phyloP scores from a whole-genome alignment of 2,329 filamentous ascomycete genomes.

The Trichoderma endophyticum region DNA sequence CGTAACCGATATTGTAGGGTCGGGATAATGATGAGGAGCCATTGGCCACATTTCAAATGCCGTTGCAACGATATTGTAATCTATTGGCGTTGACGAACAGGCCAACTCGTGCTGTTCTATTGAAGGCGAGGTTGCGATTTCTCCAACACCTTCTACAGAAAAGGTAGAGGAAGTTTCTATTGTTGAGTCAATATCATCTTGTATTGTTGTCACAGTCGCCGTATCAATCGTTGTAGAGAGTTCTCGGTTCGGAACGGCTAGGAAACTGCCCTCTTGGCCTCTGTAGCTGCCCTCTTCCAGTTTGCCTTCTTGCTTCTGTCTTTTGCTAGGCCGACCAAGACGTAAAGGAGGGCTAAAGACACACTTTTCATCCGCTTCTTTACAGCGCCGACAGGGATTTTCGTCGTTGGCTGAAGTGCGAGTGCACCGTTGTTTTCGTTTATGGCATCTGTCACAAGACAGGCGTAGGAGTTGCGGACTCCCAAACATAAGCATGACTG shows the following conservation, averaged over 20 bases:
- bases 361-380: not conserved
- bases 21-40: not conserved
- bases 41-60: not conserved
- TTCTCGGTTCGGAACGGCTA: not conserved
- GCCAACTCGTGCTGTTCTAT: not conserved
- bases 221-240: not conserved
- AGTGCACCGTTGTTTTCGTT: not conserved
- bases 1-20: not conserved
- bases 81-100: not conserved
- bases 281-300: not conserved
- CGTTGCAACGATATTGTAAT: not conserved
- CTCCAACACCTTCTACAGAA: not conserved
- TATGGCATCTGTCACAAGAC: slow-evolving; percentile 2
- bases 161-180: not conserved
- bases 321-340: not conserved
- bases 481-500: not conserved
- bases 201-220: not conserved
- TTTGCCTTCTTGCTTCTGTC: not conserved
- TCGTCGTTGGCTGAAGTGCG: not conserved
- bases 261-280: not conserved
- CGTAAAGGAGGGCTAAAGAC: not conserved
- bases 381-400: not conserved
- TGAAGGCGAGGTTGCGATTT: not conserved
- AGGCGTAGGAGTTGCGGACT: not conserved
- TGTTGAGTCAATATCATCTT: not conserved